Evolutionary conservation across 1,284 basidiomycete species (phyloP).

Genomic region (Leccinum variabile): DNA sequence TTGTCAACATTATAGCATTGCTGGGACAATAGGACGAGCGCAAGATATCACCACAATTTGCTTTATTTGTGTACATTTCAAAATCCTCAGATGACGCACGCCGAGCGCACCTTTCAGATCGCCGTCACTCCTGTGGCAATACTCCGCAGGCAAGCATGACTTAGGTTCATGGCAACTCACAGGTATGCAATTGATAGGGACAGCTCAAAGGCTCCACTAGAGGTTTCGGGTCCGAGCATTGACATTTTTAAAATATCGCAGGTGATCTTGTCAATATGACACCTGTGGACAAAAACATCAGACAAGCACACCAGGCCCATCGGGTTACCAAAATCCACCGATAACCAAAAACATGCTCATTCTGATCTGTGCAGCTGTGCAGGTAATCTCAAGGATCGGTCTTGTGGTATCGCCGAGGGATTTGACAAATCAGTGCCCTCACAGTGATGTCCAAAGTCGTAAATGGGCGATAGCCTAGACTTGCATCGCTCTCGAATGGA

Average conservation of each 20-base stretch:
- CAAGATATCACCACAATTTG: slow-evolving; percentile 12
- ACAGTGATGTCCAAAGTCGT: slow-evolving; percentile 4
- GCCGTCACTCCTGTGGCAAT: slow-evolving; percentile 3
- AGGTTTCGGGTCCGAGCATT: slow-evolving; percentile 14
- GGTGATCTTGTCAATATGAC: slow-evolving; percentile 2
- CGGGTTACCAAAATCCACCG: slow-evolving; percentile 1
- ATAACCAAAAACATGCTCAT: not conserved
- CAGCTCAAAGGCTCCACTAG: not conserved
- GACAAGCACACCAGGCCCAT: slow-evolving; percentile 1
- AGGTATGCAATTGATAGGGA: not conserved
- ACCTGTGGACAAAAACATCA: slow-evolving; percentile 7
- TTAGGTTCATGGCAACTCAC: not conserved
- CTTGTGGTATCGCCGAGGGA: slow-evolving; percentile 21
- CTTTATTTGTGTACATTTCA: slow-evolving; percentile 15
- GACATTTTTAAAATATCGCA: slow-evolving; percentile 2
- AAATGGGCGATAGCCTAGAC: not conserved
- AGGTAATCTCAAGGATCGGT: not conserved
- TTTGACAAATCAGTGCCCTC: slow-evolving; percentile 5
- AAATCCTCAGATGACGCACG: slow-evolving; percentile 6
- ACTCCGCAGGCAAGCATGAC: slow-evolving; percentile 7
- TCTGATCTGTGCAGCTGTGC: slow-evolving; percentile 6
- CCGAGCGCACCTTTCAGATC: slow-evolving; percentile 6
- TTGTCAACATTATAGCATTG: not conserved
- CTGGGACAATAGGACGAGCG: slow-evolving; percentile 2
- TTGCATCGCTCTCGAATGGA: not conserved